Conservation (phyloP, 2,329 filamentous ascomycete genomes). For the Botrytis cinerea region DNA sequence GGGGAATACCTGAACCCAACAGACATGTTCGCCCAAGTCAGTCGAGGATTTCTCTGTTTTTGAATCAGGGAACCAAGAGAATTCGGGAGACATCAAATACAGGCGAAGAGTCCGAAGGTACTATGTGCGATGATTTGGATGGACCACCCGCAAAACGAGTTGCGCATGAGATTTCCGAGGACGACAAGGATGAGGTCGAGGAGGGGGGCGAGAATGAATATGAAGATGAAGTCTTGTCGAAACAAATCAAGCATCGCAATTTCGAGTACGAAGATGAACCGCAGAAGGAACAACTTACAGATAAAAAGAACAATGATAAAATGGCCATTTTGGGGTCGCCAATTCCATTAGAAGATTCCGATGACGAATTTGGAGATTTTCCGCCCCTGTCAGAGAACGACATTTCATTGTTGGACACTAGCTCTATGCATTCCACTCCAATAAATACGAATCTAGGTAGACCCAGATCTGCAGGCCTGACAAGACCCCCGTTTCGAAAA, state of each 20-base stretch:
- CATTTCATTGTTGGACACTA: conserved; percentile 29
- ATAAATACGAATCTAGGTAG: background rate
- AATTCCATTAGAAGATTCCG: conserved; percentile 31
- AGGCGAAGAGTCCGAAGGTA: conserved; percentile 31
- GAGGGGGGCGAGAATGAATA: background rate
- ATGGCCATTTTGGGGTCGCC: conserved; percentile 15
- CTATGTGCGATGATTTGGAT: conserved; percentile 10
- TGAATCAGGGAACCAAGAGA: conserved; percentile 41
- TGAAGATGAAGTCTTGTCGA: background rate
- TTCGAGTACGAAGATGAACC: background rate
- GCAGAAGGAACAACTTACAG: conserved; percentile 12
- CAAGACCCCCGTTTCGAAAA: background rate
- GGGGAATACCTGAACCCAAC: conserved; percentile 55
- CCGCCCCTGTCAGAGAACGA: conserved; percentile 39
- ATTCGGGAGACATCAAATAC: conserved; percentile 31
- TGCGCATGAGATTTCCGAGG: background rate
- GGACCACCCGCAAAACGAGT: background rate
- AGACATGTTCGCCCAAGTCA: conserved; percentile 55
- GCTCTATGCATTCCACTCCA: conserved; percentile 4
- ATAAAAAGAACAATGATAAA: background rate
- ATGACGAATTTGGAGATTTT: conserved; percentile 42
- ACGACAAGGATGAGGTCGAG: background rate
- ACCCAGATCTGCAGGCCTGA: background rate
- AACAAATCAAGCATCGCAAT: background rate
- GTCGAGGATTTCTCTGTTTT: conserved; percentile 57